phyloP scores from a whole-genome alignment of 768 basidiomycete species.

The Tremella mesenterica region DNA sequence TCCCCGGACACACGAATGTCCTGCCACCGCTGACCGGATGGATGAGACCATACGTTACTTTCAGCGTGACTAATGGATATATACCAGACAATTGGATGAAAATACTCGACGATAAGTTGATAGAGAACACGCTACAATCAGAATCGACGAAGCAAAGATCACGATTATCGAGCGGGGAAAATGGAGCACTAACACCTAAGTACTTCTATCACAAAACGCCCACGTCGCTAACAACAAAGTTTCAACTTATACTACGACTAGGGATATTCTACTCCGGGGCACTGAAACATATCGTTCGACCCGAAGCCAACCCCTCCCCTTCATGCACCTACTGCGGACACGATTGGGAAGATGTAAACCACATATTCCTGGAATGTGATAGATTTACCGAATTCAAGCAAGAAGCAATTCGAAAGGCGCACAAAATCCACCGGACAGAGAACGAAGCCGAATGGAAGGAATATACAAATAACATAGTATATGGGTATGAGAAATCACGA shows the following conservation, averaged over 20 bases:
- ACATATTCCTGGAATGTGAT: conserved; percentile 7
- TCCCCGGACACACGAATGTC: not conserved
- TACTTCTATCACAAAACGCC: no score
- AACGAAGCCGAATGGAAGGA: not conserved
- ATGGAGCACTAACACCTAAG: no score
- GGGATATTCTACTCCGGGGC: no score
- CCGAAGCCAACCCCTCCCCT: no score
- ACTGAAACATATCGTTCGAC: no score
- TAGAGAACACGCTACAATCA: no score
- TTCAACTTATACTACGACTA: no score
- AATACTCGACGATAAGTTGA: no score
- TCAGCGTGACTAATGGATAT: not conserved
- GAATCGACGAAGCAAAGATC: no score
- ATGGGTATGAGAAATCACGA: not conserved
- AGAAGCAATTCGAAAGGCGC: not conserved
- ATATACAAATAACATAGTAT: not conserved
- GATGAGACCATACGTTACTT: conserved; percentile 7
- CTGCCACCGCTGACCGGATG: conserved; percentile 8
- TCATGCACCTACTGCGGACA: no score
- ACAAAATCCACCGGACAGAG: not conserved
- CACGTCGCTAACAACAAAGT: no score
- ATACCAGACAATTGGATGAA: conserved; percentile 10
- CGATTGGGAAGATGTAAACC: not conserved
- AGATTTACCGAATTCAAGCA: not conserved
- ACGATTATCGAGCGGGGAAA: no score